phyloP scores from a whole-genome alignment of 2,329 filamentous ascomycete genomes.

The Exophiala mesophila region DNA sequence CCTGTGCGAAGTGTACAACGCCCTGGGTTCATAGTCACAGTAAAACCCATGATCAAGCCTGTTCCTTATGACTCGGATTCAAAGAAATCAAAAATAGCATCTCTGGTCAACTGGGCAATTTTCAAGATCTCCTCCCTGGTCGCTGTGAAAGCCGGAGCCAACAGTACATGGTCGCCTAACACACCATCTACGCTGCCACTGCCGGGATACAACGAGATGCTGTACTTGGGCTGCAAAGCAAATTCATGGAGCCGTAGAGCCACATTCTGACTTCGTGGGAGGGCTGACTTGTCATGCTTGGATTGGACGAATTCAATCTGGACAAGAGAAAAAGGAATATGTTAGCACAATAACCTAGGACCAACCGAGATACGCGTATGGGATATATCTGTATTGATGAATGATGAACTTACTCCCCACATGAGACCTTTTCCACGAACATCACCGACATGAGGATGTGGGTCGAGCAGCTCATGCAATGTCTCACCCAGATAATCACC shows the following conservation, averaged over 20 bases:
- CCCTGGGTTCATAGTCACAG: no score
- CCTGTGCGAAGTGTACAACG: no score
- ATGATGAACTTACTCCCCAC: slow-evolving; percentile 38
- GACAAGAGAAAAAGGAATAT: not conserved
- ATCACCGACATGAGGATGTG: slow-evolving; percentile 50
- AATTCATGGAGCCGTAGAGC: slow-evolving; percentile 44
- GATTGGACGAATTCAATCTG: slow-evolving; percentile 54
- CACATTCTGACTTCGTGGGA: slow-evolving; percentile 39
- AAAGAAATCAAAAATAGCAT: not conserved
- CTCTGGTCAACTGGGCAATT: slow-evolving; percentile 1
- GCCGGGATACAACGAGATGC: slow-evolving; percentile 60
- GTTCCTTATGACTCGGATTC: no score
- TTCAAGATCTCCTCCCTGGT: slow-evolving; percentile 4
- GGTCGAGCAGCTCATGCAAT: slow-evolving; percentile 41
- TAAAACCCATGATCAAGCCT: no score
- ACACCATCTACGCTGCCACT: slow-evolving; percentile 55
- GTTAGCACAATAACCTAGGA: no score
- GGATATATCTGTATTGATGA: not conserved
- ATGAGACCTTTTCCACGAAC: slow-evolving; percentile 56
- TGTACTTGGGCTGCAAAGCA: slow-evolving; percentile 36
- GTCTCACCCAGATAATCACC: slow-evolving; percentile 33
- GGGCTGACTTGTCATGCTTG: slow-evolving; percentile 50
- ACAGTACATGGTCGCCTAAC: slow-evolving; percentile 64
- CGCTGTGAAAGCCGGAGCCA: slow-evolving; percentile 65
- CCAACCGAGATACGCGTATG: not conserved